A percentile compares a stretch with the other conserved stretches of the same genome.
Evolutionary conservation across 169 alveolate genomes (phyloP).

Genomic region (Eimeria falciformis): DNA sequence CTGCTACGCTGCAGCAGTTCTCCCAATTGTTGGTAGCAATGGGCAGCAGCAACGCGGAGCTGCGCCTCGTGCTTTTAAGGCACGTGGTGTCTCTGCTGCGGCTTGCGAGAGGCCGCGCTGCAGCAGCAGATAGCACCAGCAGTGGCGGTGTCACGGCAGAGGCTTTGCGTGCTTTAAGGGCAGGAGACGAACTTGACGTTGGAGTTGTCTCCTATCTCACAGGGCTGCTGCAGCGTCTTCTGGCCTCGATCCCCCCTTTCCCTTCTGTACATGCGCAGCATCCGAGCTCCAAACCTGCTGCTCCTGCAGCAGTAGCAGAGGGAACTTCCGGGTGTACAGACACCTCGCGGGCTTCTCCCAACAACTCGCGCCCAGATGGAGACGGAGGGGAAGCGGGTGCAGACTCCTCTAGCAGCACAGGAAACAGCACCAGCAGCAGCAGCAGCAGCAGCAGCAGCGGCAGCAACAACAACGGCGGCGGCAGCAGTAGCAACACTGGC

Average conservation of each 20-base stretch:
- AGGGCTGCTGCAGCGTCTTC: conserved; percentile 51
- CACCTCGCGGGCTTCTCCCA: conserved; percentile 12
- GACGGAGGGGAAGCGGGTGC: conserved; percentile 53
- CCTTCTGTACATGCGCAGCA: neutral
- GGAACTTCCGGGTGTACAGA: conserved; percentile 37
- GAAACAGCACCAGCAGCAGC: conserved; percentile 14
- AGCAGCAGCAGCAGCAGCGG: conserved; percentile 44
- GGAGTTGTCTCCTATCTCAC: neutral
- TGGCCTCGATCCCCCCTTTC: conserved; percentile 21
- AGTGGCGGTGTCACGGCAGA: neutral
- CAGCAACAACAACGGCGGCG: neutral
- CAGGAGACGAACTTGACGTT: neutral
- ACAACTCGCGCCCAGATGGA: conserved; percentile 13
- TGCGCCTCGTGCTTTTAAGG: conserved; percentile 57
- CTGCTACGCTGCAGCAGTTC: conserved; percentile 57
- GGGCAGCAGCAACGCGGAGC: conserved; percentile 71
- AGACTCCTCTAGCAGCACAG: conserved; percentile 2
- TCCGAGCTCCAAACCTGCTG: neutral
- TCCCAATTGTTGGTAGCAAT: conserved; percentile 51
- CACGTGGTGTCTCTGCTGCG: conserved; percentile 43
- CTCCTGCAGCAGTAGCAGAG: conserved; percentile 21
- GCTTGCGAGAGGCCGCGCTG: conserved; percentile 34
- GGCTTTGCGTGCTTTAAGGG: conserved; percentile 23
- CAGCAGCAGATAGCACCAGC: conserved; percentile 42
- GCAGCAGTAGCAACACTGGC: neutral